Percentiles rank a stretch among this genome's conserved stretches.
These are phyloP conservation scores for Juncus effusus DNA, from an alignment of 176 grass and related monocot genomes.

Conservation along the genomic window DNA sequence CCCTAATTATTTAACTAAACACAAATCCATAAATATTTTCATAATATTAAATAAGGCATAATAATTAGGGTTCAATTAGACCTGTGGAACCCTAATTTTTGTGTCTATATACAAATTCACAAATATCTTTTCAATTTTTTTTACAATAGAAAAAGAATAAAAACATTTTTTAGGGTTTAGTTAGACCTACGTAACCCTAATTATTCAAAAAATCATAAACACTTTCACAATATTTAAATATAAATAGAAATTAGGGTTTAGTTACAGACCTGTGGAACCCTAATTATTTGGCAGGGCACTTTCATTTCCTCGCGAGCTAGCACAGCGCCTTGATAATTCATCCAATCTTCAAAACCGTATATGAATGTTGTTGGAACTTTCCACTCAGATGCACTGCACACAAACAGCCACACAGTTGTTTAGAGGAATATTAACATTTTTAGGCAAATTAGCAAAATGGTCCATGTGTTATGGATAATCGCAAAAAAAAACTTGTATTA, in stretches of 20 bases:
- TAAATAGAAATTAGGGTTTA: not conserved
- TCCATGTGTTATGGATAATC: too few relatives aligned
- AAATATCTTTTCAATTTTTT: not conserved
- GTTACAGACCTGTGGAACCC: slow-evolving; percentile 31
- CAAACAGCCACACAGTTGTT: not conserved
- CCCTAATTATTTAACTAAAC: not conserved
- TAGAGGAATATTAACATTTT: too few relatives aligned
- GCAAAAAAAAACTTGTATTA: too few relatives aligned
- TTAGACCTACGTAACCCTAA: not conserved
- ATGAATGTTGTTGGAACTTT: slow-evolving; percentile 51
- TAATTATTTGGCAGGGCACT: slow-evolving; percentile 42
- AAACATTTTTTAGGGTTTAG: not conserved
- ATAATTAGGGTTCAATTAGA: not conserved
- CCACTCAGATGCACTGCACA: slow-evolving; percentile 49
- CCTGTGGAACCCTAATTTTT: too few relatives aligned
- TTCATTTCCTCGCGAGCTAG: slow-evolving; percentile 41
- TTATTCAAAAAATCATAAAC: not conserved
- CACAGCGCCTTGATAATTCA: slow-evolving; percentile 41
- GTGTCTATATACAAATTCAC: not conserved
- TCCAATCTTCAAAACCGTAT: slow-evolving; percentile 41
- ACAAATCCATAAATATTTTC: not conserved
- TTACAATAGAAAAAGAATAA: not conserved
- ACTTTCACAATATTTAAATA: not conserved
- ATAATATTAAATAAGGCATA: not conserved
- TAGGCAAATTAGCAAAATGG: too few relatives aligned